Evolutionary conservation across 108 stramenopile species (phyloP).

Genomic region (Fragilariopsis cylindrus): DNA sequence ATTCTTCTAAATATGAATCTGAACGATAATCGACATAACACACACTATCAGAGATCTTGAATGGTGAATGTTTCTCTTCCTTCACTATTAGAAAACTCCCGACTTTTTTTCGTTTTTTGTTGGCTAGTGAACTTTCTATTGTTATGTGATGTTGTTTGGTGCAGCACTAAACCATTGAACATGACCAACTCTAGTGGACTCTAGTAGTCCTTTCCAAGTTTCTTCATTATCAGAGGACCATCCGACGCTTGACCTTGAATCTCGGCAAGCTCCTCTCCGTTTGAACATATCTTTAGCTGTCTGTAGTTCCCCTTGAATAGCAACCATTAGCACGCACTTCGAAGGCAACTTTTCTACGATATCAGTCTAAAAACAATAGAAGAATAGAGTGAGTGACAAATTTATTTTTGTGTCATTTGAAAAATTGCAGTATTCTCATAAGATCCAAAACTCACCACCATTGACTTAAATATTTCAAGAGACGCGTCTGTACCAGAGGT

Average conservation of each 20-base stretch:
- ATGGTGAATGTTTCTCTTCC: no score
- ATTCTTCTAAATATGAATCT: no score
- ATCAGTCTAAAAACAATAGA: constrained; percentile 13
- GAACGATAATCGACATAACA: no score
- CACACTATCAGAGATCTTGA: no score
- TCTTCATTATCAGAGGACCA: constrained; percentile 67
- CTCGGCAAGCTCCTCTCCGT: constrained; percentile 43
- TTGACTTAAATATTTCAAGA: constrained; percentile 24
- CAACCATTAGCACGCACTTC: constrained; percentile 50
- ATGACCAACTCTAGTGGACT: constrained; percentile 45
- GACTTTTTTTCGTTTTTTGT: no score
- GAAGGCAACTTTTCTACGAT: constrained; percentile 16
- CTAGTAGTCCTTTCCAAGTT: constrained; percentile 34
- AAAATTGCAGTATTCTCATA: not conserved
- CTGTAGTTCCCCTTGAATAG: constrained; percentile 56
- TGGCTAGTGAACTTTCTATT: no score
- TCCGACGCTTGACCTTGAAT: constrained; percentile 45
- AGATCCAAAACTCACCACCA: constrained; percentile 34
- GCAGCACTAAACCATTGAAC: constrained; percentile 51
- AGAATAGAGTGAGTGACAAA: not conserved
- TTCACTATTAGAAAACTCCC: no score
- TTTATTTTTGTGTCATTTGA: no score
- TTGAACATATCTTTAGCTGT: constrained; percentile 35
- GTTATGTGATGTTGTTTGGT: not conserved
- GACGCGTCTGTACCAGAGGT: constrained; percentile 11